Percentiles rank a stretch among this genome's conserved stretches.
Evolutionary conservation across 495 filamentous ascomycete species (phyloP).

Genomic region (Parmelia sp.): DNA sequence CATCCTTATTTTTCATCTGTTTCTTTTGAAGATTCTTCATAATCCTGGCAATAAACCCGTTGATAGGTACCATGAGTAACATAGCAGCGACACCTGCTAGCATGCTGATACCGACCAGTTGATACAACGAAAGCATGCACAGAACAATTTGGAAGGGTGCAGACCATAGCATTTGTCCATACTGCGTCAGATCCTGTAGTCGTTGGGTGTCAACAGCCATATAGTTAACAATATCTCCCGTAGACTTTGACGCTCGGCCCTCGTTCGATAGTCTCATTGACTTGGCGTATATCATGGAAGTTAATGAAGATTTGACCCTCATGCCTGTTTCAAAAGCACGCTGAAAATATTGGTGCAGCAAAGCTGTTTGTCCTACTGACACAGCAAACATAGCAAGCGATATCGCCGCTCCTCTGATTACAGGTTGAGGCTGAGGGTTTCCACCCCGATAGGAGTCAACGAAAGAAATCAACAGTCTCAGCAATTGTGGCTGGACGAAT

Average conservation of each 20-base stretch:
- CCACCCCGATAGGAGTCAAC: slow-evolving; percentile 67
- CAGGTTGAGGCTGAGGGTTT: slow-evolving; percentile 58
- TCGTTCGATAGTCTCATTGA: slow-evolving; percentile 86
- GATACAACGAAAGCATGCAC: slow-evolving; percentile 93
- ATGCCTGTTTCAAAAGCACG: slow-evolving; percentile 91
- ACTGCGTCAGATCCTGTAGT: slow-evolving; percentile 90
- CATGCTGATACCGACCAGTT: slow-evolving; percentile 89
- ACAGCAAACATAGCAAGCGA: slow-evolving; percentile 88
- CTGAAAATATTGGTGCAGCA: slow-evolving; percentile 93
- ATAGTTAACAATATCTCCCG: slow-evolving; percentile 97
- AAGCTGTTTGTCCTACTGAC: slow-evolving; percentile 74
- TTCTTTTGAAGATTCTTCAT: slow-evolving; percentile 93
- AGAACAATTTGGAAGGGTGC: slow-evolving; percentile 94
- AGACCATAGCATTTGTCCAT: slow-evolving; percentile 88
- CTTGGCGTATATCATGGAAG: slow-evolving; percentile 88
- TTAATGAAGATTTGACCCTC: slow-evolving; percentile 86
- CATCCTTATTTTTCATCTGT: slow-evolving; percentile 99
- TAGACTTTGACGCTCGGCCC: slow-evolving; percentile 81
- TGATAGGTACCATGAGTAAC: slow-evolving; percentile 96
- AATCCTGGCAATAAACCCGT: slow-evolving; percentile 82
- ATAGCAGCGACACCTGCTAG: slow-evolving; percentile 94
- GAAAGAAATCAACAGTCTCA: slow-evolving; percentile 79
- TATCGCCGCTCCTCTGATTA: slow-evolving; percentile 79
- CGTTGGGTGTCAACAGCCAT: slow-evolving; percentile 98
- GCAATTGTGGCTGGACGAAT: slow-evolving; percentile 86